phyloP scores from a whole-genome alignment of 2,329 filamentous ascomycete genomes.

The Nakataea oryzae region DNA sequence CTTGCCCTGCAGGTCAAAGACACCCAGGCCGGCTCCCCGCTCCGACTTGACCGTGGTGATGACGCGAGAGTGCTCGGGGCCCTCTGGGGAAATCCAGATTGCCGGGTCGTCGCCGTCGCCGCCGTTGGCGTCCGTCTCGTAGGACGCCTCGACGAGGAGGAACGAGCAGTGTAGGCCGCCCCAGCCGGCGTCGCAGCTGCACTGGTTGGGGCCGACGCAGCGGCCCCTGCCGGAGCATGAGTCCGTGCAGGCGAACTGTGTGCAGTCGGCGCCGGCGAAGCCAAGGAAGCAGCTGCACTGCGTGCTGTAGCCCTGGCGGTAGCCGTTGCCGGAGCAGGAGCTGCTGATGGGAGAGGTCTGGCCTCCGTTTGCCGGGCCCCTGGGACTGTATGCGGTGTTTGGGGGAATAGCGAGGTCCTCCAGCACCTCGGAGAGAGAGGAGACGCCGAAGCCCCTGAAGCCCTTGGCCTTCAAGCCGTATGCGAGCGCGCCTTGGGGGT shows the following conservation, averaged over 20 bases:
- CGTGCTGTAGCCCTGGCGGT: slow-evolving; percentile 17
- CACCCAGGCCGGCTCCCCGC: slow-evolving; percentile 33
- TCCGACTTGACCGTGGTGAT: slow-evolving; percentile 42
- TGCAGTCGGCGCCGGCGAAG: slow-evolving; percentile 23
- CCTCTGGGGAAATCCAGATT: slow-evolving; percentile 33
- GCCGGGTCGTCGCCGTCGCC: slow-evolving; percentile 36
- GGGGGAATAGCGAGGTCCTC: slow-evolving; percentile 18
- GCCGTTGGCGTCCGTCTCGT: slow-evolving; percentile 31
- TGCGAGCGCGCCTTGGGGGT: slow-evolving; percentile 25
- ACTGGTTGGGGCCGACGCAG: slow-evolving; percentile 29
- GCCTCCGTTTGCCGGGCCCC: slow-evolving; percentile 12
- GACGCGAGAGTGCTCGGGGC: slow-evolving; percentile 31
- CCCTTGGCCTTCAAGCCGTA: slow-evolving; percentile 29
- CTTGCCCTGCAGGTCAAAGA: slow-evolving; percentile 38
- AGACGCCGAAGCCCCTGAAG: slow-evolving; percentile 26
- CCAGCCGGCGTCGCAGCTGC: slow-evolving; percentile 29
- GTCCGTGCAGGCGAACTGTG: slow-evolving; percentile 24
- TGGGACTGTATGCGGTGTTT: slow-evolving; percentile 28
- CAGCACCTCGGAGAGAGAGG: slow-evolving; percentile 24
- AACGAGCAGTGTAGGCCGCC: slow-evolving; percentile 34
- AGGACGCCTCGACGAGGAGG: slow-evolving; percentile 25
- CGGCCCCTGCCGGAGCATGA: slow-evolving; percentile 29
- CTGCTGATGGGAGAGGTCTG: slow-evolving; percentile 16
- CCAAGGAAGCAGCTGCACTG: slow-evolving; percentile 32
- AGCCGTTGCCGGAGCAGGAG: slow-evolving; percentile 26